A percentile compares a stretch with the other conserved stretches of the same genome.
Evolutionary conservation across 2,329 filamentous ascomycete species (phyloP).

Genomic region (Cercospora sojina): DNA sequence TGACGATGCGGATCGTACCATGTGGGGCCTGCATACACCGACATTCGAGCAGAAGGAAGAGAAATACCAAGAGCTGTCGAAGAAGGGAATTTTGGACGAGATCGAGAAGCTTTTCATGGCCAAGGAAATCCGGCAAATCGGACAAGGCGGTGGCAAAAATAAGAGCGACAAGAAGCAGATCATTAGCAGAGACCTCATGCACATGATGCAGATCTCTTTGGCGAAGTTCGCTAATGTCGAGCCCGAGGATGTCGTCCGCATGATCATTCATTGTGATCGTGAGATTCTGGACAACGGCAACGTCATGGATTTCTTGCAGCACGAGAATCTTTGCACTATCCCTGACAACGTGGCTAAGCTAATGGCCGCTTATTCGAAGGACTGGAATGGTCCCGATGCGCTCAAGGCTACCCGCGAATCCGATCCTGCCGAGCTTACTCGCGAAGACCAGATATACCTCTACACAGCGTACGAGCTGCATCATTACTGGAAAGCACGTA

Average conservation of each 20-base stretch:
- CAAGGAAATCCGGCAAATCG: conserved; percentile 90
- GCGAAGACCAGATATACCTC: conserved; percentile 93
- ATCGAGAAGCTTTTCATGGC: conserved; percentile 97
- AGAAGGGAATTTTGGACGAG: conserved; percentile 93
- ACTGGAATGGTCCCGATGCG: conserved; percentile 90
- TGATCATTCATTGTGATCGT: conserved; percentile 92
- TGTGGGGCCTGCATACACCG: conserved; percentile 84
- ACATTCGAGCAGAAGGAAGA: conserved; percentile 89
- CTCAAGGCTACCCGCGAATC: conserved; percentile 74
- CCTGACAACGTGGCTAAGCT: conserved; percentile 86
- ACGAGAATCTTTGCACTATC: conserved; percentile 88
- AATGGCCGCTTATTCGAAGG: conserved; percentile 92
- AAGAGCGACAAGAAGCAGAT: conserved; percentile 97
- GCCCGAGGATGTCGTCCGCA: conserved; percentile 80
- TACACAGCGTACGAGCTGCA: conserved; percentile 91
- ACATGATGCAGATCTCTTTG: conserved; percentile 88
- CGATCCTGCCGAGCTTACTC: conserved; percentile 82
- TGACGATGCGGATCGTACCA: conserved; percentile 83
- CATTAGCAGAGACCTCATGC: conserved; percentile 85
- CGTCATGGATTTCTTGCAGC: conserved; percentile 94
- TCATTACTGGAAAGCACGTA: conserved; percentile 98
- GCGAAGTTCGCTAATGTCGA: conserved; percentile 86
- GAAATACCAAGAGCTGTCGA: conserved; percentile 89
- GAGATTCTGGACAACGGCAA: conserved; percentile 85
- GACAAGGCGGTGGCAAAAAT: conserved; percentile 61